These are phyloP conservation scores for Corymbia citriodora DNA, from an alignment of 441 rosid genomes.

Conservation along the genomic window DNA sequence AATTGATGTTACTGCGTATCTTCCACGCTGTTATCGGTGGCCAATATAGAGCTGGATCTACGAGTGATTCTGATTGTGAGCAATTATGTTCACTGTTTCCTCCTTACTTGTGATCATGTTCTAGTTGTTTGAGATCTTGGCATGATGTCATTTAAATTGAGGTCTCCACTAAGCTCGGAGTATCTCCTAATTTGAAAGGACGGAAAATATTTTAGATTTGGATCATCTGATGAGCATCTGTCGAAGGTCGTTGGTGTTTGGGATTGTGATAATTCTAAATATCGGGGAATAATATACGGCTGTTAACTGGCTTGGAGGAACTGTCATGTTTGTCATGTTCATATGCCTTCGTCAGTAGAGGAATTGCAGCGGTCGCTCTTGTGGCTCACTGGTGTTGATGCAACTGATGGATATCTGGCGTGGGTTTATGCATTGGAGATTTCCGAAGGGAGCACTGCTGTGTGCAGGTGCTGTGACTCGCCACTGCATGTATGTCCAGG, in stretches of 20 bases:
- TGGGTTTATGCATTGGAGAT: background rate
- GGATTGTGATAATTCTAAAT: background rate
- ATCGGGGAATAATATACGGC: background rate
- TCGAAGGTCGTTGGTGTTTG: background rate
- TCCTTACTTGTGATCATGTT: background rate
- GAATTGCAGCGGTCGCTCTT: background rate
- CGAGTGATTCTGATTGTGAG: background rate
- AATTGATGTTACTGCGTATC: background rate
- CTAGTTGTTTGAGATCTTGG: background rate
- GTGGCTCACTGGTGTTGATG: background rate
- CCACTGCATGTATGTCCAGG: background rate
- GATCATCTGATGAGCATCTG: background rate
- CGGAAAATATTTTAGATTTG: background rate
- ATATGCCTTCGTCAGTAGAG: background rate
- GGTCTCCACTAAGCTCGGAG: background rate
- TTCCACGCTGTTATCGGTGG: background rate
- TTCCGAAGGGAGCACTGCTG: background rate
- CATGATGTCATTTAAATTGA: background rate
- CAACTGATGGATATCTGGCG: background rate
- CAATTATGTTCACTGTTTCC: background rate
- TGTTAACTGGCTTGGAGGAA: background rate
- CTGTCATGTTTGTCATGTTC: background rate
- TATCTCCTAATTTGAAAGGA: background rate
- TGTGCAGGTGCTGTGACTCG: background rate
- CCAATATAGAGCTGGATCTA: background rate